Evolutionary conservation across 805 yeast genomes (phyloP), one percentile per base, ranked within the genome.

Genomic region (Nakazawaea molendinolei): DNA sequence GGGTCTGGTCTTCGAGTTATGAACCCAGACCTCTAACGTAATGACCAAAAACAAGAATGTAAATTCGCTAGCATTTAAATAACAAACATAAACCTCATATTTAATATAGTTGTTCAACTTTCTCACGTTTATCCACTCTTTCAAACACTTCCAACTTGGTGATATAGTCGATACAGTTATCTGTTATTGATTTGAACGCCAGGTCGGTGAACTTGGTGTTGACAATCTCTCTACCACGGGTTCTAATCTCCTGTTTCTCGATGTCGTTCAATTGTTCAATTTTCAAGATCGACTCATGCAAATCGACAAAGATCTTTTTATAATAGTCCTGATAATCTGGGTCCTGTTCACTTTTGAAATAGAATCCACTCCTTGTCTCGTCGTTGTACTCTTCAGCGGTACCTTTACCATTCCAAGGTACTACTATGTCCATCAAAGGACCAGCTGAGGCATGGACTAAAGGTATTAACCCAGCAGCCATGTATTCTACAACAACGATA

Each of bases 371-470:
- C 39, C 73, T 72, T 10, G 68, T 64, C 17, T 59, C 52, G 6
- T 60, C 58, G n/a, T 53, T 56, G 21, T 35, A 23, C 13, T 32
- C 38, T 3, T 26, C 31, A 4, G 46, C 46, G 38, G 58, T 58
- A n/a, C 39, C 39, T n/a, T 56, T 44, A 4, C 43, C 37, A 3
- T 47, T 40, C 65, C 72, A 66, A 7, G 76, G 74, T 4, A 75
- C 72, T 9, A 85, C 92, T 41, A 92, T 92, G 56, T 92, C 99
- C 38, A 79, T 62, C 28, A 74, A 67, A 8, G 99, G 99, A 1
- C 99, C 99, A 0, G 96, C 98, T 36, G 95, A 82, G 4, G 94
- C 94, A 58, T 94, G 97, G 3, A 78, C 92, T 3, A 92, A 61
- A 1, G 98, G 97, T 13, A 92, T 74, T 19, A 82, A 69, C 0